Conservation (phyloP, 208 protist species). For the Trypanosoma theileri region DNA sequence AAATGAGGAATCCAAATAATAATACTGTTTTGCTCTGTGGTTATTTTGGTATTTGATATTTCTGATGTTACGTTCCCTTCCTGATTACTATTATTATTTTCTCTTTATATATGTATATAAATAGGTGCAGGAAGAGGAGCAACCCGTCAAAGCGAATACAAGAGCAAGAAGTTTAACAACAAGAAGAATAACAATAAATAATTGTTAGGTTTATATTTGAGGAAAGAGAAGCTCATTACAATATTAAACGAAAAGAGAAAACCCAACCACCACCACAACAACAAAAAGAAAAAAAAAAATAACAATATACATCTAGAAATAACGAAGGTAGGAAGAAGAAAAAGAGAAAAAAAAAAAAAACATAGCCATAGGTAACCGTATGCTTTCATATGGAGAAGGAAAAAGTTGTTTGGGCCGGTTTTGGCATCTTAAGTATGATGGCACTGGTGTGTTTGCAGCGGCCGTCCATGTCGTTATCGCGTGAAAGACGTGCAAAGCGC, state of each 20-base stretch:
- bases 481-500: neutral
- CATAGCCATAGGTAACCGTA: neutral
- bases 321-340: neutral
- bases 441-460: conserved; percentile 56
- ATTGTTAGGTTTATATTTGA: neutral
- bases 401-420: conserved; percentile 45
- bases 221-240: neutral
- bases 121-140: no score
- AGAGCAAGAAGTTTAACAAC: neutral
- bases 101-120: no score
- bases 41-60: no score
- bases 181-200: neutral
- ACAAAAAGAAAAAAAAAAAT: neutral
- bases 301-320: neutral
- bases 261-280: neutral
- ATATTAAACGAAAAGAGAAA: neutral
- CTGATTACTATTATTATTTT: no score
- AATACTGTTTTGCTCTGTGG: no score
- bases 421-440: conserved; percentile 30
- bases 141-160: no score
- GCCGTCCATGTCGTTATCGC: conserved; percentile 10
- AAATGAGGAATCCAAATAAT: no score
- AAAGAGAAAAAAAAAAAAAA: conserved; percentile 5
- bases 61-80: no score
- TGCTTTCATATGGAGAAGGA: conserved; percentile 41